Percentiles rank a stretch among this genome's conserved stretches.
These are phyloP conservation scores for Fusarium chlamydosporum DNA, from an alignment of 2,329 filamentous ascomycete species.

Conservation along the genomic window DNA sequence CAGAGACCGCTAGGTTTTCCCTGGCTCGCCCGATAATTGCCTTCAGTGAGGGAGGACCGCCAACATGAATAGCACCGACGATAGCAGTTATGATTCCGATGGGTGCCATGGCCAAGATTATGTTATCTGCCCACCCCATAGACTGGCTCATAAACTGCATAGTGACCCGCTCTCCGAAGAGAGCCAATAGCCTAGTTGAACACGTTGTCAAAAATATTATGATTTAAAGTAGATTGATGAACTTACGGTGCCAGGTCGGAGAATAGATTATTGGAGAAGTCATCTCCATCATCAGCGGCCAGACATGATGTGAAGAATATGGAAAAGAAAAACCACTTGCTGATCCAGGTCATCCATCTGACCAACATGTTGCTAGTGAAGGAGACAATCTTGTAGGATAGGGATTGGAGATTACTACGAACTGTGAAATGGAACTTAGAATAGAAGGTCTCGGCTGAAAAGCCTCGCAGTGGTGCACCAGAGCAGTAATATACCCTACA, in stretches of 20 bases:
- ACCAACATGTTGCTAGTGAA: no score
- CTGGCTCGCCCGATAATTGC: conserved; percentile 62
- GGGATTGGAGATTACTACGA: no score
- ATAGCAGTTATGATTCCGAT: conserved; percentile 62
- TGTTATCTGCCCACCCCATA: conserved; percentile 57
- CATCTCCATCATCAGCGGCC: background rate
- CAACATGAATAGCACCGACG: conserved; percentile 61
- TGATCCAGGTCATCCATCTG: no score
- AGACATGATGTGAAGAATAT: no score
- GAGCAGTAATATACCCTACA: no score
- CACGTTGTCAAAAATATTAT: no score
- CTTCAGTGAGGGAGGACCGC: conserved; percentile 59
- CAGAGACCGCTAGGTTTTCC: conserved; percentile 58
- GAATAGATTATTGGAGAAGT: conserved; percentile 9
- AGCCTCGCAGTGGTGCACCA: no score
- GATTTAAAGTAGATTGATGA: no score
- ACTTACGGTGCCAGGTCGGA: conserved; percentile 9
- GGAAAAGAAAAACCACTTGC: no score
- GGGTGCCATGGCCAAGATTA: conserved; percentile 63
- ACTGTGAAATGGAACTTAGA: no score
- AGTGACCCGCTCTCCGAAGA: conserved; percentile 62
- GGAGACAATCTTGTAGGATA: no score
- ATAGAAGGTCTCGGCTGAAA: no score
- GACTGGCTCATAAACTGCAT: conserved; percentile 64
- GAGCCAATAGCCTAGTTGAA: conserved; percentile 23